Percentiles rank a stretch among this genome's conserved stretches.
These are phyloP conservation scores for Leishmania braziliensis DNA, from an alignment of 208 protist species.

Conservation along the genomic window DNA sequence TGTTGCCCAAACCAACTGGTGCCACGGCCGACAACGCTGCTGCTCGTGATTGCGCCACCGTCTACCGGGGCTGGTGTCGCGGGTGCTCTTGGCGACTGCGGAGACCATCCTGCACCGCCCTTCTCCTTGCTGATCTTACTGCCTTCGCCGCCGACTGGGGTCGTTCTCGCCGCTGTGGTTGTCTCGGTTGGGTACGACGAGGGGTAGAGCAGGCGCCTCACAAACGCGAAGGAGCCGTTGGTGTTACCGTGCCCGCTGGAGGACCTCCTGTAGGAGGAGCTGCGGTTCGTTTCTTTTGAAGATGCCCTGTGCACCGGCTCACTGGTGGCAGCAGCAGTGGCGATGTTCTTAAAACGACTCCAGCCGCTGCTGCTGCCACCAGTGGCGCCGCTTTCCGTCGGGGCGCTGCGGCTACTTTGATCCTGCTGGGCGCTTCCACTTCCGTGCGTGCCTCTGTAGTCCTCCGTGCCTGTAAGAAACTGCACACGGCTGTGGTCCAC, in stretches of 20 bases:
- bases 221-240: constrained; percentile 26
- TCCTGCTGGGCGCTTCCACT: background rate
- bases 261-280: constrained; percentile 14
- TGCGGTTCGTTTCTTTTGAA: constrained; percentile 13
- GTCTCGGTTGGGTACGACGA: constrained; percentile 1
- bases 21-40: background rate
- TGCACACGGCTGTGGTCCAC: constrained; percentile 32
- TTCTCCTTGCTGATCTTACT: background rate
- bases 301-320: background rate
- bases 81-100: background rate
- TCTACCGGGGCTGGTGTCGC: background rate
- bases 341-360: constrained; percentile 14
- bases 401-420: constrained; percentile 7
- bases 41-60: background rate
- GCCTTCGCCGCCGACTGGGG: background rate
- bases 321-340: background rate
- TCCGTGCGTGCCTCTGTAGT: background rate
- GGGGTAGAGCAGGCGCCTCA: constrained; percentile 25
- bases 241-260: background rate
- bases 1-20: background rate
- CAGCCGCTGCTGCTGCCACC: constrained; percentile 15
- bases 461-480: constrained; percentile 27
- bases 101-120: background rate
- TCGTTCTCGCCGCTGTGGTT: background rate
- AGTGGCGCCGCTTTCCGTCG: background rate